These are phyloP conservation scores for Thermomucor indicae-seudaticae DNA, from an alignment of 371 early-diverging fungal genomes.

Conservation along the genomic window DNA sequence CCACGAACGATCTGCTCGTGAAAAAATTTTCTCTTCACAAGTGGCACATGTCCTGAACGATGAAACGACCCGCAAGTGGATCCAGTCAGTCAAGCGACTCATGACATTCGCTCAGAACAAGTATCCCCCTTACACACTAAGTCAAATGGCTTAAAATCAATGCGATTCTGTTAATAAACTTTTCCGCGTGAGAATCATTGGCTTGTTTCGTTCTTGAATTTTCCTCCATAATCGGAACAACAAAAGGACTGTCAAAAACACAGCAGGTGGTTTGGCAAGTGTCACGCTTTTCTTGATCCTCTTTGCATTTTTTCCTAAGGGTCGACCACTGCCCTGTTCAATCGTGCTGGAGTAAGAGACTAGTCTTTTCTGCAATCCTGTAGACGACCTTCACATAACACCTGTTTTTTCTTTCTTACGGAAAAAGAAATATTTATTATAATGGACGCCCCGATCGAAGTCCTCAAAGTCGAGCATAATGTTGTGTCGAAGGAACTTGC, in stretches of 20 bases:
- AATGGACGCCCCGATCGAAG: conserved; percentile 27
- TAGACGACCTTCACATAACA: too few species aligned
- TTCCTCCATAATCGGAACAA: not conserved
- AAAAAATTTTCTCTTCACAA: conserved; percentile 91
- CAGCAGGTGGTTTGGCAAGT: too few species aligned
- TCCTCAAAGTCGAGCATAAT: conserved; percentile 31
- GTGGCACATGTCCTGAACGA: conserved; percentile 98
- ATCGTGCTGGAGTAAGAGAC: too few species aligned
- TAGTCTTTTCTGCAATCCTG: too few species aligned
- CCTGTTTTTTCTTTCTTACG: too few species aligned
- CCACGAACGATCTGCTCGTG: conserved; percentile 95
- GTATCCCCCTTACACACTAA: conserved; percentile 83
- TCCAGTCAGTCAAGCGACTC: conserved; percentile 94
- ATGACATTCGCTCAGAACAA: conserved; percentile 93
- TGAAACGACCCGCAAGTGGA: conserved; percentile 96
- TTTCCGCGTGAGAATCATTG: too few species aligned
- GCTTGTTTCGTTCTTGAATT: too few species aligned
- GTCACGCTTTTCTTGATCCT: too few species aligned
- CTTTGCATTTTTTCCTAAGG: too few species aligned
- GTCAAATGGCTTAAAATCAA: conserved; percentile 50
- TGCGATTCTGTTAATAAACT: too few species aligned
- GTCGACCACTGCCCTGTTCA: too few species aligned
- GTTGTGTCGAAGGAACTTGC: conserved; percentile 66
- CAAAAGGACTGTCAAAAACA: not conserved
- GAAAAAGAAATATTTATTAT: too few species aligned